Evolutionary conservation across 129 eudicot species (phyloP), one percentile per base, ranked within the genome.

Genomic region (Silybum marianum): DNA sequence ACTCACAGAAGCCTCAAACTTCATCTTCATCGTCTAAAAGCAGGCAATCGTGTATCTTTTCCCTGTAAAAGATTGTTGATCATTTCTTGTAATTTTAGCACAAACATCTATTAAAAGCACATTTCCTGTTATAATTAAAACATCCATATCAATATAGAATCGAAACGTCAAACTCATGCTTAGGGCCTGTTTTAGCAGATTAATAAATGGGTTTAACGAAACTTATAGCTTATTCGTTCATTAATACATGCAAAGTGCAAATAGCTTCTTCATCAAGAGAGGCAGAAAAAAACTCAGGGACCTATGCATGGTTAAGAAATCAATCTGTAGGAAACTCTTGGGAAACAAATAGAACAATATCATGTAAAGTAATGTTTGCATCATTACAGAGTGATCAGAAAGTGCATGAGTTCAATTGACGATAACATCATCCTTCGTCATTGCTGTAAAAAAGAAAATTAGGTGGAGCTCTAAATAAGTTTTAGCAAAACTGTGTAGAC

Each of bases 41-140:
- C 83, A 95, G 46, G 78, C 86, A 90, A 80, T 92, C 99, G 85
- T 92, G 93, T 83, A 95, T 92, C 85, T 84, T 91, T 81, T 92
- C 94, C 97, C 99, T 95, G 94, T 34, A 72, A 78, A 63, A 28
- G 19, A 71, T 74, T 11, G 42, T 13, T 42, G n/a, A 48, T 12
- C 7, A 62, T 60, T 78, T 14, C 38, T 71, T 71, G 68, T 32
- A 39, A 81, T 18, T 63, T n/a, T 69, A 25, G 39, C 63, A 78
- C 39, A 74, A 63, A 73, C 44, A 84, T 46, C 42, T 38, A 38
- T 63, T 7, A 36, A 60, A 7, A 77, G 4, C 62, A 42, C 25
- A 42, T 19, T 42, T 71, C 38, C 42, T 23, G 18, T 0, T 21
- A 54, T 19, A 54, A 54, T 4, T 58, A 58, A 7, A 58, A 58